Evolutionary conservation across 164 flowering plant species (phyloP).

Genomic region (Piper longum): DNA sequence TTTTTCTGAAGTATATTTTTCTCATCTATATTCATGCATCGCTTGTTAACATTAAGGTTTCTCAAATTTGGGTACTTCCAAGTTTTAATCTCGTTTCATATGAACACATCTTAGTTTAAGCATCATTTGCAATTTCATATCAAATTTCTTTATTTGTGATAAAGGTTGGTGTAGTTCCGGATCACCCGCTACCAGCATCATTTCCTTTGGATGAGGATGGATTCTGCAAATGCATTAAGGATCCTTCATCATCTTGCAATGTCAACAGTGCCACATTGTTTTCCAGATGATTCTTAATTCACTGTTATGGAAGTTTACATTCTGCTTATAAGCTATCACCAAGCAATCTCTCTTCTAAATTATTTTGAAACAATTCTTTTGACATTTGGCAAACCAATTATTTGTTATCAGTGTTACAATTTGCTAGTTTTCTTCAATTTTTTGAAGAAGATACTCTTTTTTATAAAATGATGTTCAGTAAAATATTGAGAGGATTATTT

Average conservation of each 20-base stretch:
- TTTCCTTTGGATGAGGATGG: conserved; percentile 79
- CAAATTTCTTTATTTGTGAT: background rate
- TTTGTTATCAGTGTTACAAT: too few relatives aligned
- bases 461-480: too few relatives aligned
- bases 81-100: background rate
- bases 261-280: conserved; percentile 44
- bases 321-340: too few relatives aligned
- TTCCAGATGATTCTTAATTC: conserved; percentile 28
- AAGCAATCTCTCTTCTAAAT: too few relatives aligned
- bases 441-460: too few relatives aligned
- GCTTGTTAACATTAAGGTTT: background rate
- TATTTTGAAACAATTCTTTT: too few relatives aligned
- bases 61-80: background rate
- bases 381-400: too few relatives aligned
- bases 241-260: conserved; percentile 60
- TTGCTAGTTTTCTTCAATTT: too few relatives aligned
- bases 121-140: background rate
- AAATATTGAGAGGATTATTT: too few relatives aligned
- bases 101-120: background rate
- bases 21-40: background rate
- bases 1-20: background rate
- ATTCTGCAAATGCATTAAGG: conserved; percentile 70
- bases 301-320: background rate
- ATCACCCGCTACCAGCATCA: conserved; percentile 68
- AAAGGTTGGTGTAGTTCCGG: conserved; percentile 86